phyloP scores from a whole-genome alignment of 441 rosid genomes.

The Euphorbia celastroides region DNA sequence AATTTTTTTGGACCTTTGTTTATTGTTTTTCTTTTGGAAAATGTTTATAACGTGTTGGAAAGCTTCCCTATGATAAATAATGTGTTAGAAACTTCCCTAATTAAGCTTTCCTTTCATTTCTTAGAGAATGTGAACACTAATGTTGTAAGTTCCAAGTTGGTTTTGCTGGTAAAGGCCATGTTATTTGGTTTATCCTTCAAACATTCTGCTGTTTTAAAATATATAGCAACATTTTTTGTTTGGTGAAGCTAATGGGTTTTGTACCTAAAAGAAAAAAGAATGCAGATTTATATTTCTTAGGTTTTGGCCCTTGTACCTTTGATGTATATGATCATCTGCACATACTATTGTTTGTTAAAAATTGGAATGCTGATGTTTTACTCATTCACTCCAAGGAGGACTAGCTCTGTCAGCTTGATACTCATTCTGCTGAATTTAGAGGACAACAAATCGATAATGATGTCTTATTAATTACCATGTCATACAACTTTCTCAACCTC shows the following conservation, averaged over 20 bases:
- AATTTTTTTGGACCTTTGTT: not conserved
- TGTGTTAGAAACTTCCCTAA: not conserved
- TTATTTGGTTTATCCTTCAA: not conserved
- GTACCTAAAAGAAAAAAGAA: conserved; percentile 1
- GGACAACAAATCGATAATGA: not conserved
- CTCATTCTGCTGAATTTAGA: too few species aligned
- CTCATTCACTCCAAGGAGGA: conserved; percentile 93
- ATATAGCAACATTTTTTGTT: not conserved
- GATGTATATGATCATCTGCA: conserved; percentile 97
- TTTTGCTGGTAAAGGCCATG: not conserved
- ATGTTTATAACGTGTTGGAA: not conserved
- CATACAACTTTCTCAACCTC: conserved; percentile 94
- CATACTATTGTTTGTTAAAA: conserved; percentile 91
- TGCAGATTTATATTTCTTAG: too few species aligned
- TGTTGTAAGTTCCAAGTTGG: not conserved
- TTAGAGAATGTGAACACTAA: not conserved
- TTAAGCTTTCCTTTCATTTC: not conserved
- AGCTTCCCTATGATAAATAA: not conserved
- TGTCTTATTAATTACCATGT: conserved; percentile 20
- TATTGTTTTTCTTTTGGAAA: not conserved
- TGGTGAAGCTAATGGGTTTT: not conserved
- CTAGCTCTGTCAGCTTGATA: conserved; percentile 70
- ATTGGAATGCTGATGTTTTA: conserved; percentile 97
- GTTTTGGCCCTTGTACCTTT: conserved; percentile 88
- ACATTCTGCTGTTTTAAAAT: not conserved